Conservation (phyloP, 805 yeast genomes). For the Vanderwaltozyma verrucispora region DNA sequence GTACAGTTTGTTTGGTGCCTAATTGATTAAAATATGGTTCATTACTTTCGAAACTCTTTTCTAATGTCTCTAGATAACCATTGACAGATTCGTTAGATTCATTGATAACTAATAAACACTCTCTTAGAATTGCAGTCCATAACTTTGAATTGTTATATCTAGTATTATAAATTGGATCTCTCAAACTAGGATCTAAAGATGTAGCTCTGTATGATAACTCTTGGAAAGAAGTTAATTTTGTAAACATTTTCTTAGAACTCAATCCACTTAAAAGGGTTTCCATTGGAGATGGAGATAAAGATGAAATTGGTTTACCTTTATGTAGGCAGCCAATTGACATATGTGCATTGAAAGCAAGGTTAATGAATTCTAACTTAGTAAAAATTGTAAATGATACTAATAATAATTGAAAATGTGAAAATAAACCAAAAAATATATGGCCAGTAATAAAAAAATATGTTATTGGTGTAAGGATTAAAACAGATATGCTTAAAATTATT, state of each 20-base stretch:
- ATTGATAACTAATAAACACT: constrained; percentile 46
- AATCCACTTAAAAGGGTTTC: constrained; percentile 57
- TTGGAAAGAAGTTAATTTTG: constrained; percentile 61
- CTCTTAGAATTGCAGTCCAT: constrained; percentile 54
- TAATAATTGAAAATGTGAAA: constrained; percentile 26
- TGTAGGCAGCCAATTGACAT: constrained; percentile 64
- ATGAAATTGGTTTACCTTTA: constrained; percentile 47
- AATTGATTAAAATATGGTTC: constrained; percentile 1
- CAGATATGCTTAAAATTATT: constrained; percentile 6
- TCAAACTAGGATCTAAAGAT: constrained; percentile 35
- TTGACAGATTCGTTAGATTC: constrained; percentile 34
- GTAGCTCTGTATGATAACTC: constrained; percentile 60
- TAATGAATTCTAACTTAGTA: constrained; percentile 44
- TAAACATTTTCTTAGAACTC: constrained; percentile 38
- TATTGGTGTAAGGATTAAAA: constrained; percentile 17
- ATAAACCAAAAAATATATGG: constrained; percentile 27
- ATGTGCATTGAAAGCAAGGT: constrained; percentile 52
- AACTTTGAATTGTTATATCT: constrained; percentile 35
- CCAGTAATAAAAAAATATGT: constrained; percentile 30
- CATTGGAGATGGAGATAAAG: constrained; percentile 49
- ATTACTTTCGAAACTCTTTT: constrained; percentile 3
- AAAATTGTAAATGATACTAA: constrained; percentile 29
- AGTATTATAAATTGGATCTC: constrained; percentile 45
- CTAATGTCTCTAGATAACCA: constrained; percentile 14
- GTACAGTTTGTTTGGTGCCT: neutral